Conservation (phyloP, 768 basidiomycete species). For the Chalciporus pseudorubinellus region DNA sequence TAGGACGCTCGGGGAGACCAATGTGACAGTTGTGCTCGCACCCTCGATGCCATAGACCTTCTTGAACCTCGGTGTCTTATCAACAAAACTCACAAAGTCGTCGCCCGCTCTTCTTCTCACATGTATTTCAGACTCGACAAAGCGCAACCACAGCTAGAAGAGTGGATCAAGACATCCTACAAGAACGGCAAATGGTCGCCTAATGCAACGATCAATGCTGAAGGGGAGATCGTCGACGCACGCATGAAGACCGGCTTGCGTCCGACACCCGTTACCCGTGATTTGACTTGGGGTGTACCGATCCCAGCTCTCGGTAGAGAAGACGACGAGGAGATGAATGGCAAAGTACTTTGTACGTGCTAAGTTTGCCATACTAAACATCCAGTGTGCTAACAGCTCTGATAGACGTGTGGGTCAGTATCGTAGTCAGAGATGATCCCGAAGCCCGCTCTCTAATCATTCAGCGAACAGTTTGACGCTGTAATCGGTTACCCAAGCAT, state of each 20-base stretch:
- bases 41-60: slow-evolving; percentile 90
- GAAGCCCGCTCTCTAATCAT: background rate
- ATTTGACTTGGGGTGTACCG: slow-evolving; percentile 94
- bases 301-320: slow-evolving; percentile 73
- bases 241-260: slow-evolving; percentile 81
- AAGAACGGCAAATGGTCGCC: slow-evolving; percentile 88
- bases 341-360: slow-evolving; percentile 93
- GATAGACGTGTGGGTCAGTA: slow-evolving; percentile 88
- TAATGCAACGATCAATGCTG: slow-evolving; percentile 85
- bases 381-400: slow-evolving; percentile 4
- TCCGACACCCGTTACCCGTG: slow-evolving; percentile 90
- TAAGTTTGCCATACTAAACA: background rate
- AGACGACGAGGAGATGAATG: slow-evolving; percentile 81
- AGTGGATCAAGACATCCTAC: slow-evolving; percentile 82
- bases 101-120: slow-evolving; percentile 76
- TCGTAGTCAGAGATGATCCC: background rate
- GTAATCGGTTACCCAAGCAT: slow-evolving; percentile 97
- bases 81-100: slow-evolving; percentile 74
- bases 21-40: slow-evolving; percentile 91
- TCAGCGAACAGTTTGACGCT: slow-evolving; percentile 78
- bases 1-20: slow-evolving; percentile 98
- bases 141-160: slow-evolving; percentile 78
- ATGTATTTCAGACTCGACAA: slow-evolving; percentile 88
- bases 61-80: slow-evolving; percentile 94
- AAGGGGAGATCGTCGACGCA: slow-evolving; percentile 87